Conservation (phyloP, 2,329 filamentous ascomycete species). For the Penicillium fuscoglaucum region DNA sequence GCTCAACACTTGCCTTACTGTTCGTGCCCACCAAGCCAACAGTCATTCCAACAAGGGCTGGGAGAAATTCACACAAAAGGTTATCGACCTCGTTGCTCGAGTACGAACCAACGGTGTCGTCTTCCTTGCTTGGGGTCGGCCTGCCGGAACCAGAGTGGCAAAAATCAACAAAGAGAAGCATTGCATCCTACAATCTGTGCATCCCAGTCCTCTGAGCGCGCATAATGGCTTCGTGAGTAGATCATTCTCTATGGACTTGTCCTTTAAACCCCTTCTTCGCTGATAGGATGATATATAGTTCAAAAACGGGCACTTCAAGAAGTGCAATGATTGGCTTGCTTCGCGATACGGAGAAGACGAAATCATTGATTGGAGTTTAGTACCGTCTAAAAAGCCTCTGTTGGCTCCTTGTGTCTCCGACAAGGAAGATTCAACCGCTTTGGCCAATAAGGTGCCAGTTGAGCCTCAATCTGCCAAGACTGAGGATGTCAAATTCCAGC, state of each 20-base stretch:
- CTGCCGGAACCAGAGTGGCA: conserved; percentile 75
- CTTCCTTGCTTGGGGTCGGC: conserved; percentile 90
- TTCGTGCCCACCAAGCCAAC: conserved; percentile 84
- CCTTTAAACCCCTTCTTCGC: background rate
- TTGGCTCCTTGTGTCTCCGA: conserved; percentile 16
- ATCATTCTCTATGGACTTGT: background rate
- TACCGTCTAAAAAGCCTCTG: conserved; percentile 31
- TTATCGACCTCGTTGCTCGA: conserved; percentile 82
- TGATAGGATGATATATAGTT: conserved; percentile 33
- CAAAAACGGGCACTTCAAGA: conserved; percentile 48
- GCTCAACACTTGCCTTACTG: conserved; percentile 92
- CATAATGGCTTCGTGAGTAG: conserved; percentile 68
- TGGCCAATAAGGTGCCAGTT: conserved; percentile 9
- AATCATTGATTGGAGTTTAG: conserved; percentile 80
- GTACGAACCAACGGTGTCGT: conserved; percentile 80
- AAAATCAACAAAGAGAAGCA: conserved; percentile 73
- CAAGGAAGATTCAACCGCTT: conserved; percentile 27
- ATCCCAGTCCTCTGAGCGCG: conserved; percentile 92
- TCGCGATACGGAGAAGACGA: conserved; percentile 75
- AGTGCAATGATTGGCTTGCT: conserved; percentile 67
- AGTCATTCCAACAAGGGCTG: conserved; percentile 84
- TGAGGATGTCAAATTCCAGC: conserved; percentile 19
- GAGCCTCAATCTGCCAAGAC: conserved; percentile 6
- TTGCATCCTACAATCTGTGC: conserved; percentile 79
- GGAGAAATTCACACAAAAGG: conserved; percentile 88